Conservation (phyloP, 139 green algal genomes). For the Coccomyxa sp. region DNA sequence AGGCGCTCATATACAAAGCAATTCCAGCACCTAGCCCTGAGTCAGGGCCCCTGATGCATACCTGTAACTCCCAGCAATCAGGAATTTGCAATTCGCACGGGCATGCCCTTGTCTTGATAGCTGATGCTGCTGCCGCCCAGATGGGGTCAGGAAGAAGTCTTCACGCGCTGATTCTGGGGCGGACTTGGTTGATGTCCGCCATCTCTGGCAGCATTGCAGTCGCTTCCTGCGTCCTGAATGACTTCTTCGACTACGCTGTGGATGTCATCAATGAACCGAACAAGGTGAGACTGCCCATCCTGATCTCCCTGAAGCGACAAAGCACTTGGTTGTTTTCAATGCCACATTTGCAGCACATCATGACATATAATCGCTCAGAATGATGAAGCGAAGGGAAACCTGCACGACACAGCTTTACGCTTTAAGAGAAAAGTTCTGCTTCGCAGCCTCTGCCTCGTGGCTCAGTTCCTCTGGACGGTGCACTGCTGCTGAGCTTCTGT, state of each 20-base stretch:
- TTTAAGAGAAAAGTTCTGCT: background rate
- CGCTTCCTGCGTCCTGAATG: conserved; percentile 59
- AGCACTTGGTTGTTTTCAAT: background rate
- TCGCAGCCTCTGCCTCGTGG: conserved; percentile 36
- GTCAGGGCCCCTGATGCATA: background rate
- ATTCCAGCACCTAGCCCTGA: background rate
- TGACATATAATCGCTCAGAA: background rate
- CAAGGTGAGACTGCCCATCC: conserved; percentile 29
- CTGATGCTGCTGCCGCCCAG: background rate
- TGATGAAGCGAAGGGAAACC: background rate
- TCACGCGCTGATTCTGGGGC: background rate
- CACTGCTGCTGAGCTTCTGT: conserved; percentile 40
- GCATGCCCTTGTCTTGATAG: background rate
- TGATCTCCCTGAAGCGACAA: background rate
- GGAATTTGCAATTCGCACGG: background rate
- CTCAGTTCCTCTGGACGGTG: conserved; percentile 44
- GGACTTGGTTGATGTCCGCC: conserved; percentile 34
- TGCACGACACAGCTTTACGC: background rate
- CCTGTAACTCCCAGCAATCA: background rate
- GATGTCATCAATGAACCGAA: conserved; percentile 54
- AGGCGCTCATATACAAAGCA: background rate
- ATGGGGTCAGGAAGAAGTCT: background rate
- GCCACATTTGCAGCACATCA: background rate
- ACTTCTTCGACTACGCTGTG: conserved; percentile 63
- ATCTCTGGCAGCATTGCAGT: conserved; percentile 42